A percentile compares a stretch with the other conserved stretches of the same genome.
These are phyloP conservation scores for Andrographis paniculata DNA, from an alignment of 305 asterid genomes.

Conservation along the genomic window DNA sequence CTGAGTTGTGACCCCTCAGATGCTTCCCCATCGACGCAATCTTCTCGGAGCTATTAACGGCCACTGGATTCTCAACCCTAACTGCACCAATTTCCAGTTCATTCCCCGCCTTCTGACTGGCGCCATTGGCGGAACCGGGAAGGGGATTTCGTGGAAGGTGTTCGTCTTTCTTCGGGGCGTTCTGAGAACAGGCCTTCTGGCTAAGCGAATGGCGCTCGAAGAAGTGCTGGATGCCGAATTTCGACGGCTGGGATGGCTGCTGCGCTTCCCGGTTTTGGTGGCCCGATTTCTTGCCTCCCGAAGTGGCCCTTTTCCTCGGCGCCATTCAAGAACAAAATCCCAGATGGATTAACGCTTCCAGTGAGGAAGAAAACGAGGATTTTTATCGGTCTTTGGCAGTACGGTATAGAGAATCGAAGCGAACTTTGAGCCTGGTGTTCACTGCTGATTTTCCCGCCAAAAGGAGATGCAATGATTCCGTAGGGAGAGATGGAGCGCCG, in stretches of 20 bases:
- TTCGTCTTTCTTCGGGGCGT: slow-evolving; percentile 21
- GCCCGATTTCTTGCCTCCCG: slow-evolving; percentile 57
- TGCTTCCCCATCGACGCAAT: slow-evolving; percentile 21
- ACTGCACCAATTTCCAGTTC: slow-evolving; percentile 8
- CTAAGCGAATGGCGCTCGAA: slow-evolving; percentile 81
- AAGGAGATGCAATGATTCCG: slow-evolving; percentile 9
- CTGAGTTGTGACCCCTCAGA: slow-evolving; percentile 20
- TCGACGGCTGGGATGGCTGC: slow-evolving; percentile 62
- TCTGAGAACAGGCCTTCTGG: slow-evolving; percentile 43
- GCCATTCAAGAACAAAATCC: slow-evolving; percentile 38
- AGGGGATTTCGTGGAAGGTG: slow-evolving; percentile 17
- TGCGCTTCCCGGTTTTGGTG: slow-evolving; percentile 29
- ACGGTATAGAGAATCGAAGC: neutral
- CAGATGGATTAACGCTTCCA: slow-evolving; percentile 11
- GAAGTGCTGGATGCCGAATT: slow-evolving; percentile 87
- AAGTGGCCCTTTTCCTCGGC: slow-evolving; percentile 56
- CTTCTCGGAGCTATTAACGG: slow-evolving; percentile 13
- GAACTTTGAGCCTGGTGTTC: neutral
- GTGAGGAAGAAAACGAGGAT: slow-evolving; percentile 5
- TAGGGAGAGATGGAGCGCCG: slow-evolving; percentile 35
- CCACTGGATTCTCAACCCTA: slow-evolving; percentile 15
- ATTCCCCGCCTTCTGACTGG: slow-evolving; percentile 17
- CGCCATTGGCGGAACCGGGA: slow-evolving; percentile 18
- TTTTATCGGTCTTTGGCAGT: slow-evolving; percentile 3
- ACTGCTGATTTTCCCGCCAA: slow-evolving; percentile 47